Evolutionary conservation across 345 rosid species (phyloP), one percentile per base, ranked within the genome.

Genomic region (Theobroma cacao): DNA sequence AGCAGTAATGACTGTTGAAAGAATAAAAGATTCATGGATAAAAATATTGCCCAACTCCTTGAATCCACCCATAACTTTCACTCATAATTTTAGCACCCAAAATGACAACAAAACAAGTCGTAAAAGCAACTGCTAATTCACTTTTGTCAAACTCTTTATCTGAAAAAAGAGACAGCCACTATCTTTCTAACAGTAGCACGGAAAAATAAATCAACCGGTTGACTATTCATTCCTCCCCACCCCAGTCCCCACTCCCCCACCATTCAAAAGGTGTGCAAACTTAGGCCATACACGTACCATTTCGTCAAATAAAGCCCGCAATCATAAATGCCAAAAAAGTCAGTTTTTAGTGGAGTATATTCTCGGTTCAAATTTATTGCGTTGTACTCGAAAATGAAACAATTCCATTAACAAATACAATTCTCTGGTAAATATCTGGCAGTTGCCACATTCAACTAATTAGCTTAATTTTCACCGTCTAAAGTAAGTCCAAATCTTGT

Each of bases 181-280:
- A 15, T 26, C 22, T 59, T 41, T 41, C 38, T 28, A 45, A 70
- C 13, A 5, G n/a, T 28, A 70, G 15, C 4, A 48, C 14, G 36
- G 38, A 20, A 38, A 20, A 36, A 63, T n/a, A n/a, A 18, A 59
- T 18, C 9, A 17, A 28, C 2, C 2, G 38, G 58, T 68, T 34
- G 43, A 50, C 31, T 53, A 24, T 40, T 22, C 50, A 40, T 56
- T n/a, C 50, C 3, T 5, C 50, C 26, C 7, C 10, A 17, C n/a
- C 61, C 61, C 20, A 4, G 8, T 22, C 30, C 30, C 7, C 11
- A 6, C 28, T n/a, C 28, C 28, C 76, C 65, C 76, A 24, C 76
- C 63, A 74, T 56, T 56, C 26, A 70, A 58, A 56, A 58, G 15
- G 76, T 53, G 63, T n/a, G 48, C 14, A 34, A 72, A 72, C 15